A percentile compares a stretch with the other conserved stretches of the same genome.
phyloP scores from a whole-genome alignment of 805 yeast genomes.

The Candida railenensis region DNA sequence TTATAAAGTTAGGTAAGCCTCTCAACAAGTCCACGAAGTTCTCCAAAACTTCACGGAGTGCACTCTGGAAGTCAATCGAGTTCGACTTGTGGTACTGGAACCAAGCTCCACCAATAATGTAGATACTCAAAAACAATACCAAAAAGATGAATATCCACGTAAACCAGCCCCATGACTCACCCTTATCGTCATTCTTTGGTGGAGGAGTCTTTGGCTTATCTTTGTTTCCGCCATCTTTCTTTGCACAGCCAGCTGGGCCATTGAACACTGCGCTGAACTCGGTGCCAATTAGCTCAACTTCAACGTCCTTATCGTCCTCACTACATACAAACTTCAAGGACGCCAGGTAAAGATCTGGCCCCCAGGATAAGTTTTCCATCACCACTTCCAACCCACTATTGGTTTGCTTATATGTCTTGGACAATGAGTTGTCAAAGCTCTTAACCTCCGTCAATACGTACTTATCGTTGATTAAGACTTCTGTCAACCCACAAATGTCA shows the following conservation, averaged over 20 bases:
- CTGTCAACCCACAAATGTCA: constrained; percentile 75
- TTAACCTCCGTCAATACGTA: constrained; percentile 60
- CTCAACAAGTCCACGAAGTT: constrained; percentile 55
- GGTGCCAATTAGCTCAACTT: constrained; percentile 21
- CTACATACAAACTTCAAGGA: constrained; percentile 49
- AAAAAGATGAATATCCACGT: constrained; percentile 77
- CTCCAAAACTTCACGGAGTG: constrained; percentile 71
- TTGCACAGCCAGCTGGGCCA: constrained; percentile 36
- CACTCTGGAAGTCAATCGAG: constrained; percentile 66
- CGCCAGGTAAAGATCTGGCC: constrained; percentile 51
- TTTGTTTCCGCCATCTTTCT: constrained; percentile 25
- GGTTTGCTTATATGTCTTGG: constrained; percentile 21
- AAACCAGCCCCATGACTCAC: constrained; percentile 75
- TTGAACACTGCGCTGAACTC: constrained; percentile 23
- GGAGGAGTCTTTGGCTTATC: constrained; percentile 13
- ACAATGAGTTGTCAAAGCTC: constrained; percentile 48
- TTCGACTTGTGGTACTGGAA: constrained; percentile 72
- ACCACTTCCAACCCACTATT: constrained; percentile 35
- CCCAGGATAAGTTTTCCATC: constrained; percentile 68
- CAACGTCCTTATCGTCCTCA: constrained; percentile 16
- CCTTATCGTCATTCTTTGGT: constrained; percentile 20
- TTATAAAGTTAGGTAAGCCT: constrained; percentile 62
- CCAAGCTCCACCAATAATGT: constrained; percentile 75
- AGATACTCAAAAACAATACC: constrained; percentile 68
- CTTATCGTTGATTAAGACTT: constrained; percentile 48